phyloP scores from a whole-genome alignment of 106 monocot species.

The Chionographis japonica region DNA sequence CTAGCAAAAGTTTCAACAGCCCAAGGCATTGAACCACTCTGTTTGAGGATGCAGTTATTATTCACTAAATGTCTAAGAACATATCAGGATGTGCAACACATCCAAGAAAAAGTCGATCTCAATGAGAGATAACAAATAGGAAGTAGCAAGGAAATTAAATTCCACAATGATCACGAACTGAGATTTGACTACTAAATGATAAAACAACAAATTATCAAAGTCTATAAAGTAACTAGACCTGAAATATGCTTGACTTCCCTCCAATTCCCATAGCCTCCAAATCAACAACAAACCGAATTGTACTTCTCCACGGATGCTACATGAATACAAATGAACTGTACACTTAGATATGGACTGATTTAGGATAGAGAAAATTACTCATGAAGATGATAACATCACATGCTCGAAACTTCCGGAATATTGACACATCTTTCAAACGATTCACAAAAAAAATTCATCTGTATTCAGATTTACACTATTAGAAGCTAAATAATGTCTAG shows the following conservation, averaged over 20 bases:
- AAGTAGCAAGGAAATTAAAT: neutral
- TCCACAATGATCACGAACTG: neutral
- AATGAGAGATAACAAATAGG: neutral
- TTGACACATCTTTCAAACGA: too few relatives aligned
- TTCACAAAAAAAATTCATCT: too few relatives aligned
- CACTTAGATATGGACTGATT: neutral
- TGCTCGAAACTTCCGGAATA: too few relatives aligned
- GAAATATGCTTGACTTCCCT: conserved; percentile 65
- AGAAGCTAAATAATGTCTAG: too few relatives aligned
- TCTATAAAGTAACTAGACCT: conserved; percentile 24
- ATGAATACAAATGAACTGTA: neutral
- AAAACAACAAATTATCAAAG: neutral
- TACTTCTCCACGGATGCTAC: conserved; percentile 71
- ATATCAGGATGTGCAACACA: conserved; percentile 7
- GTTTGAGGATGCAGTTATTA: conserved; percentile 7
- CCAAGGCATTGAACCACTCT: conserved; percentile 64
- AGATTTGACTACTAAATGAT: neutral
- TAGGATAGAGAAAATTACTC: neutral
- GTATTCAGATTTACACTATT: too few relatives aligned
- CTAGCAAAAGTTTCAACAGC: conserved; percentile 73
- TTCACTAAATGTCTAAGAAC: neutral
- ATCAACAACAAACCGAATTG: conserved; percentile 54
- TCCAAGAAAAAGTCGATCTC: neutral
- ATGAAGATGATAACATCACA: too few relatives aligned
- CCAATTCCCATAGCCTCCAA: conserved; percentile 79